These are phyloP conservation scores for Plectranthus barbatus DNA, from an alignment of 257 asterid species.

Conservation along the genomic window DNA sequence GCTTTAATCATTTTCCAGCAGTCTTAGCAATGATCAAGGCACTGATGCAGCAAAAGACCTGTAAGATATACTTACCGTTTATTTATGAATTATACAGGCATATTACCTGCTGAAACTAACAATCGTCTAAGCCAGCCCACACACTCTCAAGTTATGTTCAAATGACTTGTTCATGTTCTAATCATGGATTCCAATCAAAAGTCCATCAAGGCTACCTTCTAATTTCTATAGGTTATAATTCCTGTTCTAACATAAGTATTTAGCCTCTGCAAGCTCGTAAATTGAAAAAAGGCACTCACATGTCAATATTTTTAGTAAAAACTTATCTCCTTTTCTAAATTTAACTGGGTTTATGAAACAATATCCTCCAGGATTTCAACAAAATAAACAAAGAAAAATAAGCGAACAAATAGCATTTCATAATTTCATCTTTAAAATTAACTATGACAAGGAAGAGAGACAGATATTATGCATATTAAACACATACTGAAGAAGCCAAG, in stretches of 20 bases:
- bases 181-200: neutral
- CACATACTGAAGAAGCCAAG: conserved; percentile 96
- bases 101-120: neutral
- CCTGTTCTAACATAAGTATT: neutral
- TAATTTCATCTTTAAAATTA: neutral
- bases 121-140: neutral
- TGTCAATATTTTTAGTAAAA: neutral
- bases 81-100: neutral
- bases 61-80: neutral
- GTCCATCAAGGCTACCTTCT: neutral
- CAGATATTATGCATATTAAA: neutral
- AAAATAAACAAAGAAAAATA: conserved; percentile 1
- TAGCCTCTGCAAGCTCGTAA: neutral
- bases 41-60: neutral
- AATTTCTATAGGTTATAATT: neutral
- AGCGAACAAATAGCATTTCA: neutral
- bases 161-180: neutral
- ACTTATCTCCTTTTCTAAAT: neutral
- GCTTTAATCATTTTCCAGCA: conserved; percentile 3
- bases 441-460: neutral
- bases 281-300: neutral
- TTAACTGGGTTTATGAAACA: neutral
- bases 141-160: neutral
- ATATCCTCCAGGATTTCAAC: neutral
- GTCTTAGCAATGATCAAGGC: neutral